A percentile compares a stretch with the other conserved stretches of the same genome.
phyloP scores from a whole-genome alignment of 805 yeast species.

The Yamadazyma nakazawae region DNA sequence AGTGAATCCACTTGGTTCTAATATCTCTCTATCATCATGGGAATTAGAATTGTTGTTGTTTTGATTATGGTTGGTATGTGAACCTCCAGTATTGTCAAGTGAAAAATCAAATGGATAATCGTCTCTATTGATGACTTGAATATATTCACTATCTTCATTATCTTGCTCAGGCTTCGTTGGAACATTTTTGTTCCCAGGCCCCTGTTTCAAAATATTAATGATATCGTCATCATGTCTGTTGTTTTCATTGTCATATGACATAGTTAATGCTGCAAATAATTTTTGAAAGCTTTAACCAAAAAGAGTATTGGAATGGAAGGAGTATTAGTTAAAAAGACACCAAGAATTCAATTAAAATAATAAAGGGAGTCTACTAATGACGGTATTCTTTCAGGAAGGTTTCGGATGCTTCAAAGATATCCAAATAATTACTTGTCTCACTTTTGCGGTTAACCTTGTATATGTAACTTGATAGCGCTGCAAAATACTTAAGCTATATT shows the following conservation, averaged over 20 bases:
- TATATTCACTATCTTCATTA: slow-evolving; percentile 11
- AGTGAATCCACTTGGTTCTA: slow-evolving; percentile 11
- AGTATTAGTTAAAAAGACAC: too few species aligned
- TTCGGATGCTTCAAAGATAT: neutral
- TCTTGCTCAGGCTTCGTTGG: neutral
- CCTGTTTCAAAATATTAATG: slow-evolving; percentile 6
- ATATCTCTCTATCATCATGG: neutral
- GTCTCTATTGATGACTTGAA: slow-evolving; percentile 15
- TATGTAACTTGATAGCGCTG: slow-evolving; percentile 4
- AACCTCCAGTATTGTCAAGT: neutral
- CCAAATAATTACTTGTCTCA: neutral
- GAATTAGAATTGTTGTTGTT: neutral
- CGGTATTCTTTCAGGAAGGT: neutral
- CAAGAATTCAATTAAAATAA: neutral
- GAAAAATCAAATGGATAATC: slow-evolving; percentile 10
- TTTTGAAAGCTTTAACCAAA: neutral
- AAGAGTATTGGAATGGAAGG: neutral
- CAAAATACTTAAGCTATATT: neutral
- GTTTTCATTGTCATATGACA: slow-evolving; percentile 4
- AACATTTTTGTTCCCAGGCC: neutral
- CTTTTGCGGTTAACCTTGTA: slow-evolving; percentile 1
- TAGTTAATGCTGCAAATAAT: slow-evolving; percentile 4
- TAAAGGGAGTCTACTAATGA: neutral
- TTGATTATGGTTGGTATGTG: neutral
- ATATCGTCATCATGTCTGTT: slow-evolving; percentile 4